Percentiles rank a stretch among this genome's conserved stretches.
phyloP scores from a whole-genome alignment of 2,329 filamentous ascomycete genomes.

The Neofusicoccum sp. region DNA sequence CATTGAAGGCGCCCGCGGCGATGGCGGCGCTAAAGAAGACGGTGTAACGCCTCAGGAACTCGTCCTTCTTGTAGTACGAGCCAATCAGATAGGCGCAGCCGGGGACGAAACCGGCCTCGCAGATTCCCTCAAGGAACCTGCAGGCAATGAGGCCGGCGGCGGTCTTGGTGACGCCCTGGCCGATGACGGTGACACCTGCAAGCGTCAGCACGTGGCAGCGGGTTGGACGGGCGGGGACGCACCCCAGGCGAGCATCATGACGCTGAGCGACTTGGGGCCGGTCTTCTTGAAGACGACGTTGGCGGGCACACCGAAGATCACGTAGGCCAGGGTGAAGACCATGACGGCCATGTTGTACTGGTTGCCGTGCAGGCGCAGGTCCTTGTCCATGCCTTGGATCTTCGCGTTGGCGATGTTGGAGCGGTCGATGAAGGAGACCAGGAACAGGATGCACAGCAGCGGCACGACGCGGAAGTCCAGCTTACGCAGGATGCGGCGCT shows the following conservation, averaged over 20 bases:
- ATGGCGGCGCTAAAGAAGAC: conserved; percentile 61
- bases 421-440: conserved; percentile 34
- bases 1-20: conserved; percentile 60
- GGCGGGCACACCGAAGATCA: conserved; percentile 34
- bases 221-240: conserved; percentile 7
- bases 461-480: conserved; percentile 32
- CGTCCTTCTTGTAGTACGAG: conserved; percentile 52
- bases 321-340: conserved; percentile 40
- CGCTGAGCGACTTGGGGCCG: conserved; percentile 32
- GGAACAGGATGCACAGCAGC: conserved; percentile 33
- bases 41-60: conserved; percentile 53
- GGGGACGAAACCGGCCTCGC: conserved; percentile 40
- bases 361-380: conserved; percentile 35
- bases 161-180: conserved; percentile 25
- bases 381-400: conserved; percentile 35
- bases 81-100: conserved; percentile 32
- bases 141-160: conserved; percentile 31
- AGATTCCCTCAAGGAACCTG: conserved; percentile 32
- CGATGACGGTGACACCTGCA: conserved; percentile 34
- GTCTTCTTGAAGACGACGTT: conserved; percentile 35
- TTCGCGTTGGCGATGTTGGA: conserved; percentile 31
- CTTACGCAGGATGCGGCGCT: conserved; percentile 29
- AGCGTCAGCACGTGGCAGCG: not conserved
- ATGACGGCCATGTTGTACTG: conserved; percentile 38
- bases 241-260: conserved; percentile 37